Base-by-base conservation (phyloP, 2,329 filamentous ascomycete species). In the Drechslera avenae region DNA sequence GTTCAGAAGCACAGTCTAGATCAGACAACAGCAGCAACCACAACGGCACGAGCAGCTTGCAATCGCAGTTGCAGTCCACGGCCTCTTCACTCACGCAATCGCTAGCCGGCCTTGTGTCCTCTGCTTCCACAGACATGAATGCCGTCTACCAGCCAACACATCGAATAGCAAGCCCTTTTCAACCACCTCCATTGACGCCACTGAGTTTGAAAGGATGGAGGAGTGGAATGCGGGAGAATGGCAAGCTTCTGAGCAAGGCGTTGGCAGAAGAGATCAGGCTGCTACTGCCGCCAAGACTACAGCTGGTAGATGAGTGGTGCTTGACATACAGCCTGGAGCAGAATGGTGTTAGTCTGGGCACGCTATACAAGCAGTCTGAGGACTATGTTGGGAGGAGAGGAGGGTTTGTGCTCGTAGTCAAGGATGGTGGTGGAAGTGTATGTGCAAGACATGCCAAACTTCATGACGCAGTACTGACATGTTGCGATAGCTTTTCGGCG, bases 261-360 rank as follows among this genome's bases (percentile, higher is more conserved):
- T 78, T 97, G 23, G 94, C 93, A 2, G 94, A 97, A 76, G 94
- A 97, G 77, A 96, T 97, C 50, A 83, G 94, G 39, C 83, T 95
- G 32, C 86, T 97, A 66, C 79, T 97, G 17, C 94, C 94, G 1
- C 86, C 95, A 59, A 83, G 94, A 40, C 76, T 97, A 53, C 90
- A 96, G 73, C 85, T 99, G 36, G 84, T 88, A 53, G 92, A 97
- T 62, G 85, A 88, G 54, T 99, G 94, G 94, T 82, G 81, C 46
- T 77, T 97, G 42, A 83, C 88, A 31, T 99, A 97, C 76, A 95
- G 90, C 59, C 79, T 99, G 30, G 92, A 96, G 66, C 89, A 95
- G 74, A 87, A 99, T 73, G 94, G 94, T 10, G 90, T 92, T 43
- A 94, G 90, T 57, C 76, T 99, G 30, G 83, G 83, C 8, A 97